Conservation (phyloP, 108 stramenopile genomes). For the Parietichytrium sp. region DNA sequence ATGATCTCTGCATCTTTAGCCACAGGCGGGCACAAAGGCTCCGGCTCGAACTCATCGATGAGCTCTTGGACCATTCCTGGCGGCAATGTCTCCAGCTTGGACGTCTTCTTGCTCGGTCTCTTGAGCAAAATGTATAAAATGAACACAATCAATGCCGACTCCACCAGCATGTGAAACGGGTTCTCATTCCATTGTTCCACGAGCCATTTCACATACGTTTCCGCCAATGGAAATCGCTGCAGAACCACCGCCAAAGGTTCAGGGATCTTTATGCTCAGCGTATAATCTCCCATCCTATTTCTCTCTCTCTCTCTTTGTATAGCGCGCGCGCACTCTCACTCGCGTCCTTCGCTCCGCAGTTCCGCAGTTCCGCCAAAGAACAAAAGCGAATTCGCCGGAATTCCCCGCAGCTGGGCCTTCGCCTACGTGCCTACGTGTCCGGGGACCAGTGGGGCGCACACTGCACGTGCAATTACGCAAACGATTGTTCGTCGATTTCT, state of each 20-base stretch:
- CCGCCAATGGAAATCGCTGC: not conserved
- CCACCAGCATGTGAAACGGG: conserved; percentile 88
- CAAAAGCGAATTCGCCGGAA: too few relatives aligned
- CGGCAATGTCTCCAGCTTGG: conserved; percentile 34
- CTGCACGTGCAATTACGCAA: too few relatives aligned
- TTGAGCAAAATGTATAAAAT: conserved; percentile 76
- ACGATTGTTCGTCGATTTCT: too few relatives aligned
- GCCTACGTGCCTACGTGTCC: too few relatives aligned
- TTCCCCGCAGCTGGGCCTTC: too few relatives aligned
- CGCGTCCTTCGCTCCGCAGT: too few relatives aligned
- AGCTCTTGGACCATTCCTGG: conserved; percentile 71
- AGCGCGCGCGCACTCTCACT: too few relatives aligned
- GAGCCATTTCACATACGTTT: conserved; percentile 71
- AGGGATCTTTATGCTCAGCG: conserved; percentile 10
- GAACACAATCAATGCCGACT: conserved; percentile 81
- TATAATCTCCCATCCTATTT: too few relatives aligned
- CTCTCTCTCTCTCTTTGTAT: too few relatives aligned
- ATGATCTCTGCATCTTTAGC: not conserved
- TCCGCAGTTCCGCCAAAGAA: too few relatives aligned
- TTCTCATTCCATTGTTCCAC: conserved; percentile 69
- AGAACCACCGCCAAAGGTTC: not conserved
- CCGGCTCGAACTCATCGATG: conserved; percentile 83
- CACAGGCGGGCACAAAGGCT: conserved; percentile 56
- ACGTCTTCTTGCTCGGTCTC: conserved; percentile 41
- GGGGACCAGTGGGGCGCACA: too few relatives aligned